Conservation (phyloP, 179 eudicot genomes). For the Monotropa hypopitys region DNA sequence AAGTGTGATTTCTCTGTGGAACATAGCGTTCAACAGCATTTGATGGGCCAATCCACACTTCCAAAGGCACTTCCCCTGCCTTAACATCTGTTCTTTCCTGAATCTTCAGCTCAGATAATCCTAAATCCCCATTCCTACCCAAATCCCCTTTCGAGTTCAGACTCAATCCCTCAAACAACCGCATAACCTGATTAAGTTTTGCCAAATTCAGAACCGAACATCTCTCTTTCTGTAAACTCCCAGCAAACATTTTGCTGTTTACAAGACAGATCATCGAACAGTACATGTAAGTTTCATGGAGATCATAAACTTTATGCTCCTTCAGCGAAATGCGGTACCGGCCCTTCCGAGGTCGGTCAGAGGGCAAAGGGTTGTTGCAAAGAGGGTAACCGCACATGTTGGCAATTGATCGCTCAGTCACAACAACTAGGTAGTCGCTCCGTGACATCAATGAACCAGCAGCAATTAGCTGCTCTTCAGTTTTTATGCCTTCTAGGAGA, state of each 20-base stretch:
- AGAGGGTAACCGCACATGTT: slow-evolving; percentile 72
- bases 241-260: slow-evolving; percentile 51
- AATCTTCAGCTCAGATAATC: slow-evolving; percentile 40
- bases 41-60: slow-evolving; percentile 77
- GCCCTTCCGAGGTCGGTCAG: slow-evolving; percentile 46
- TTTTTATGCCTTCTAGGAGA: slow-evolving; percentile 56
- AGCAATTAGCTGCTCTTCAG: slow-evolving; percentile 46
- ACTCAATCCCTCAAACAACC: slow-evolving; percentile 38
- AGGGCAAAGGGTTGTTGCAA: slow-evolving; percentile 50
- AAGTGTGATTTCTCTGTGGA: slow-evolving; percentile 39
- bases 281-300: slow-evolving; percentile 67
- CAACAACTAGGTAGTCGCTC: slow-evolving; percentile 69
- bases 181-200: slow-evolving; percentile 40
- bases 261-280: slow-evolving; percentile 63
- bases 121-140: slow-evolving; percentile 33
- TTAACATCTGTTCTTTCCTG: slow-evolving; percentile 37
- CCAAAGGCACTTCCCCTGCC: slow-evolving; percentile 46
- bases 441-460: slow-evolving; percentile 56
- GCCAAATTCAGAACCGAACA: slow-evolving; percentile 29
- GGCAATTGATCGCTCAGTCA: slow-evolving; percentile 60
- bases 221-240: slow-evolving; percentile 55
- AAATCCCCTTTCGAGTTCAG: slow-evolving; percentile 22
- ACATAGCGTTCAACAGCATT: slow-evolving; percentile 92
- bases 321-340: slow-evolving; percentile 62
- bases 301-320: slow-evolving; percentile 91